Evolutionary conservation across 139 green algal species (phyloP).

Genomic region (Chlamydomonas sphaeroides): DNA sequence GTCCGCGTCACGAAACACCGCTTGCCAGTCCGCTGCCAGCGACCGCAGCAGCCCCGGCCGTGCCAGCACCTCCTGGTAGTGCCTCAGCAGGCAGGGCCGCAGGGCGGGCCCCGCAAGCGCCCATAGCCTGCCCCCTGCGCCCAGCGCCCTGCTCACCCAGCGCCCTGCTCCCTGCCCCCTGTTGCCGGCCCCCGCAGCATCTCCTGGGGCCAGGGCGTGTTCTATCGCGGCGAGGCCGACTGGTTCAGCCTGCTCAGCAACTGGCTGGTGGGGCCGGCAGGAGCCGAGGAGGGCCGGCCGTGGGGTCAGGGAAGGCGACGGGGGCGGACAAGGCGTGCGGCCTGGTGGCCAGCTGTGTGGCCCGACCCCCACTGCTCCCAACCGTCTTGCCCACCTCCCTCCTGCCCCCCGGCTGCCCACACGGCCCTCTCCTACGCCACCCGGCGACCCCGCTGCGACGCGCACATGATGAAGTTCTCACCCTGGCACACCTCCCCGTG

Average conservation of each 20-base stretch:
- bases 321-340: not conserved
- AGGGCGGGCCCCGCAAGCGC: not conserved
- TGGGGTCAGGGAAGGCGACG: not conserved
- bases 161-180: too few species aligned
- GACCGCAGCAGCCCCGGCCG: not conserved
- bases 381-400: too few species aligned
- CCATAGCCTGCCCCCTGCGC: not conserved
- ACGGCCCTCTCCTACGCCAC: too few species aligned
- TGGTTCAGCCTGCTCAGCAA: constrained; percentile 2
- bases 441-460: too few species aligned
- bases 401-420: too few species aligned
- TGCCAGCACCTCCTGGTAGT: not conserved
- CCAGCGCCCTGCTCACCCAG: not conserved
- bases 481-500: too few species aligned
- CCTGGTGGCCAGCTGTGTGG: not conserved
- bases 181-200: not conserved
- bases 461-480: too few species aligned
- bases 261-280: not conserved
- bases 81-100: too few species aligned
- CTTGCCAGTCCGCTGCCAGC: not conserved
- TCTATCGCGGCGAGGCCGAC: not conserved
- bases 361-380: too few species aligned
- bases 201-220: constrained; percentile 5
- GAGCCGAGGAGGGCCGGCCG: too few species aligned
- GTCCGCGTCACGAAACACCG: not conserved